These are phyloP conservation scores for Coprinellus aureogranulatus DNA, from an alignment of 768 basidiomycete genomes.

Conservation along the genomic window DNA sequence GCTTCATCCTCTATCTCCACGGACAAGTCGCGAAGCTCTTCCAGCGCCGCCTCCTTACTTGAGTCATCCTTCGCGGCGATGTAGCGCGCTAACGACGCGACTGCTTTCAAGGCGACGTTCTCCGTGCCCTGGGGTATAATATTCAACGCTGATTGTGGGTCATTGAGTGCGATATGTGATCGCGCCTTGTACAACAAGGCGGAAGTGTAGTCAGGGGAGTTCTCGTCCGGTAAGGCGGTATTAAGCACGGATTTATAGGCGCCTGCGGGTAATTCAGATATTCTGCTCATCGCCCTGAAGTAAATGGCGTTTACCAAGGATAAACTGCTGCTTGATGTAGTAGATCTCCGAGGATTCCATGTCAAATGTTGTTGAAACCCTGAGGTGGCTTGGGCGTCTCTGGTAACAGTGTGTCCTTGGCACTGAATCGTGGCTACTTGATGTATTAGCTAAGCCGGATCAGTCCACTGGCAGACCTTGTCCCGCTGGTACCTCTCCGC, in stretches of 20 bases:
- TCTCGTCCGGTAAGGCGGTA: constrained; percentile 53
- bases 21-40: constrained; percentile 80
- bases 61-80: constrained; percentile 42
- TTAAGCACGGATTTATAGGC: constrained; percentile 65
- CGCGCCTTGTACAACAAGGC: constrained; percentile 77
- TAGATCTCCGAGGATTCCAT: constrained; percentile 36
- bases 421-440: no score
- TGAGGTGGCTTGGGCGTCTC: no score
- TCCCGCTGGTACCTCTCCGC: background rate
- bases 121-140: constrained; percentile 58
- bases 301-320: constrained; percentile 63
- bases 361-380: background rate
- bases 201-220: constrained; percentile 62
- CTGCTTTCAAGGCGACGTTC: constrained; percentile 68
- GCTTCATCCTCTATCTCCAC: constrained; percentile 84
- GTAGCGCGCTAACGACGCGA: constrained; percentile 71
- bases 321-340: constrained; percentile 57
- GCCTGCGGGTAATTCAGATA: constrained; percentile 35
- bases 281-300: background rate
- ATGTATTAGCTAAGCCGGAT: background rate
- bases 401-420: no score
- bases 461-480: background rate
- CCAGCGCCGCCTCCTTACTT: constrained; percentile 60
- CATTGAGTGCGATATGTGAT: constrained; percentile 67
- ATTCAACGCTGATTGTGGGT: constrained; percentile 53